phyloP scores from a whole-genome alignment of 331 rosid genomes.

The Pyracantha coccinea region DNA sequence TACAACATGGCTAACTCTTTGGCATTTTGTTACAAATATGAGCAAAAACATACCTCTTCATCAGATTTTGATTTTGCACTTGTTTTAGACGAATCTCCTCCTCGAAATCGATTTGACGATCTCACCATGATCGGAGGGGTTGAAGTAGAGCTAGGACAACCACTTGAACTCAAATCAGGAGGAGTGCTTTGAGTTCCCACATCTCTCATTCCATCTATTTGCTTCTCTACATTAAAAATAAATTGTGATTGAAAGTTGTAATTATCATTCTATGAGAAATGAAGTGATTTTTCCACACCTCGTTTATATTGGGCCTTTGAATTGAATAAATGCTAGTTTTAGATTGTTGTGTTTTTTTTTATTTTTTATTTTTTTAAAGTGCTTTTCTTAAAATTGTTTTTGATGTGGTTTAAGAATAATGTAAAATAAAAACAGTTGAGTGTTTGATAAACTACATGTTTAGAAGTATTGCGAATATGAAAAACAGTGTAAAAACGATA shows the following conservation, averaged over 20 bases:
- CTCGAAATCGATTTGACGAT: constrained; percentile 26
- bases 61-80: constrained; percentile 41
- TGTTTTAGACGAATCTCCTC: constrained; percentile 47
- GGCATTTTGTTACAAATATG: background rate
- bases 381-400: too few relatives aligned
- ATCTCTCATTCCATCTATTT: constrained; percentile 66
- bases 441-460: too few relatives aligned
- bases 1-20: too few relatives aligned
- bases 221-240: constrained; percentile 25
- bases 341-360: too few relatives aligned
- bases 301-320: background rate
- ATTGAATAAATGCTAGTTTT: too few relatives aligned
- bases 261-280: background rate
- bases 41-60: constrained; percentile 44
- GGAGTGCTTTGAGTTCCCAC: constrained; percentile 95
- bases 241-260: background rate
- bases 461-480: too few relatives aligned
- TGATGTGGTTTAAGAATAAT: too few relatives aligned
- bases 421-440: too few relatives aligned
- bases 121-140: constrained; percentile 71
- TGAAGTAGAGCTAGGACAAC: constrained; percentile 81
- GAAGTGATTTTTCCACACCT: background rate
- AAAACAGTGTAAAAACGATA: too few relatives aligned
- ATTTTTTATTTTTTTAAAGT: too few relatives aligned
- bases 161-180: constrained; percentile 54